Percentiles rank a stretch among this genome's conserved stretches.
These are phyloP conservation scores for Sutorius eximius DNA, from an alignment of 1,284 basidiomycete genomes.

Conservation along the genomic window DNA sequence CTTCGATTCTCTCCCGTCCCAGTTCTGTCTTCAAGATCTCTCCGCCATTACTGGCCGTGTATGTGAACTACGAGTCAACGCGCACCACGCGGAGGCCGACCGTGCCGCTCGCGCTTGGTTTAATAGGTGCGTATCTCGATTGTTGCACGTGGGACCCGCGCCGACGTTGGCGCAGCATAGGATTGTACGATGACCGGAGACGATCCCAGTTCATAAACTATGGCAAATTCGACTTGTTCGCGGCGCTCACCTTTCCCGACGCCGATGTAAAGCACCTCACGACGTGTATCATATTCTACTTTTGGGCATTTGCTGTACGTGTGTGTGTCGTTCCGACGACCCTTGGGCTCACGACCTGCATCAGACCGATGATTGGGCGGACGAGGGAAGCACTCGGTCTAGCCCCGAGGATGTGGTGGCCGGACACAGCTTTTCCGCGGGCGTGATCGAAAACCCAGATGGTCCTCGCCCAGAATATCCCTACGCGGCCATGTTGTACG, in stretches of 20 bases:
- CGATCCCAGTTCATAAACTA: slow-evolving; percentile 37
- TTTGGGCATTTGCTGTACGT: slow-evolving; percentile 48
- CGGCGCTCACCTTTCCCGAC: slow-evolving; percentile 44
- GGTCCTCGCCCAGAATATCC: slow-evolving; percentile 37
- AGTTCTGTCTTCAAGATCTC: slow-evolving; percentile 35
- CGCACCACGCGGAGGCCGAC: slow-evolving; percentile 35
- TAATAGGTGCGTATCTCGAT: slow-evolving; percentile 19
- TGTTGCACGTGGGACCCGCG: neutral
- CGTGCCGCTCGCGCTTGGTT: slow-evolving; percentile 33
- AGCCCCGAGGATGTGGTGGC: slow-evolving; percentile 42
- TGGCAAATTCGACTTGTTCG: slow-evolving; percentile 45
- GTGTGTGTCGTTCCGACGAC: neutral
- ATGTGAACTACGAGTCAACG: slow-evolving; percentile 33
- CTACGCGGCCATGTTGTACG: slow-evolving; percentile 44
- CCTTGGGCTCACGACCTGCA: slow-evolving; percentile 8
- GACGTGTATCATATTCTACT: slow-evolving; percentile 46
- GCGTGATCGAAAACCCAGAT: slow-evolving; percentile 33
- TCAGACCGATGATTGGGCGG: slow-evolving; percentile 45
- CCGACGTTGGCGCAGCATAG: slow-evolving; percentile 22
- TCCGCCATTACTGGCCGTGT: slow-evolving; percentile 39
- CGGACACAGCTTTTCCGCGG: slow-evolving; percentile 39
- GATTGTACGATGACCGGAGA: slow-evolving; percentile 35
- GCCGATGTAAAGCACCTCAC: slow-evolving; percentile 44
- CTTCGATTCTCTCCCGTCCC: slow-evolving; percentile 30
- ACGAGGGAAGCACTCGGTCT: slow-evolving; percentile 42